phyloP scores from a whole-genome alignment of 2,329 filamentous ascomycete genomes.

The Huntiella abstrusa region DNA sequence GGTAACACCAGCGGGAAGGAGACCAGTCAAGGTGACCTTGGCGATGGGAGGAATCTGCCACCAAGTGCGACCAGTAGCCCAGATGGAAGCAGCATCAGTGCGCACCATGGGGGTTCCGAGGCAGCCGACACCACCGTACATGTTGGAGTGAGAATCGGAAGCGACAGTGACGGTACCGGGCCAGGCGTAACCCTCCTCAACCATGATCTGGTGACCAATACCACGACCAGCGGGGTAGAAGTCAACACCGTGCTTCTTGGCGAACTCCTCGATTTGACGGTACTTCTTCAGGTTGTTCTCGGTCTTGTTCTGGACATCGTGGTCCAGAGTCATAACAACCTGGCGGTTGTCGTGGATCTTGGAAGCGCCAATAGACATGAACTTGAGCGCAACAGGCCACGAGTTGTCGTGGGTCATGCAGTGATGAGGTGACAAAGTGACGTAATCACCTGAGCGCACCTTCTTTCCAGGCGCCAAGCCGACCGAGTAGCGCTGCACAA shows the following conservation, averaged over 20 bases:
- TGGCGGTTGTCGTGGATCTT: slow-evolving; percentile 40
- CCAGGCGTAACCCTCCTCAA: slow-evolving; percentile 70
- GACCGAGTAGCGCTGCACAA: slow-evolving; percentile 66
- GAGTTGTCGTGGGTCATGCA: slow-evolving; percentile 83
- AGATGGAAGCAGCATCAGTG: slow-evolving; percentile 74
- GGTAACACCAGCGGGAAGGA: slow-evolving; percentile 59
- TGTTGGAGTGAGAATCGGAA: slow-evolving; percentile 58
- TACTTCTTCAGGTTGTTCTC: slow-evolving; percentile 73
- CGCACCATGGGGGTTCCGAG: slow-evolving; percentile 68
- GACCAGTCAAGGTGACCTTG: slow-evolving; percentile 58
- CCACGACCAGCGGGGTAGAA: slow-evolving; percentile 63
- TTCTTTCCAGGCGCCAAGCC: slow-evolving; percentile 56
- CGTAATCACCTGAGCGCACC: slow-evolving; percentile 67
- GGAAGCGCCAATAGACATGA: slow-evolving; percentile 60
- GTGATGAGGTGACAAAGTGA: slow-evolving; percentile 34
- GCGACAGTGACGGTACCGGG: slow-evolving; percentile 70
- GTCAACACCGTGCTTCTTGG: slow-evolving; percentile 52
- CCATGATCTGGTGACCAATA: slow-evolving; percentile 85
- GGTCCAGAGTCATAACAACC: slow-evolving; percentile 49
- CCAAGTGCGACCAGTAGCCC: slow-evolving; percentile 70
- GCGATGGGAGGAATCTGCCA: slow-evolving; percentile 76
- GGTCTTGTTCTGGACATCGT: slow-evolving; percentile 72
- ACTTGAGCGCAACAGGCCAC: slow-evolving; percentile 55
- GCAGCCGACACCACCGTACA: slow-evolving; percentile 64
- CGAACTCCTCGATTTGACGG: slow-evolving; percentile 62